Evolutionary conservation across 2,329 filamentous ascomycete species (phyloP).

Genomic region (Colletotrichum ledebouriae): DNA sequence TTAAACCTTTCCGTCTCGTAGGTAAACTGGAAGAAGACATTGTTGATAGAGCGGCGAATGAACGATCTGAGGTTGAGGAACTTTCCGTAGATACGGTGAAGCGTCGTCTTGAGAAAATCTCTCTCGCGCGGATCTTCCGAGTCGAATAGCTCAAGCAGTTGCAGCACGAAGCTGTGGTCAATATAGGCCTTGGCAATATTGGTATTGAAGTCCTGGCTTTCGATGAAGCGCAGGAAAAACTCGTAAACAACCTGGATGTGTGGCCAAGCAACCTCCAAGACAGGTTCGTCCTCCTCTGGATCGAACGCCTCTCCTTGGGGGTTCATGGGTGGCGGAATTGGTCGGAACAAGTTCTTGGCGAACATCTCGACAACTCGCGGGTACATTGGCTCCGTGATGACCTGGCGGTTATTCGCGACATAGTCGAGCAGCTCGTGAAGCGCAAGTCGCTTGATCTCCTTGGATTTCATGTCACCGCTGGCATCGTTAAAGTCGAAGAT

Average conservation of each 20-base stretch:
- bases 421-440: slow-evolving; percentile 97
- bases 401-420: slow-evolving; percentile 97
- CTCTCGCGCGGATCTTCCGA: slow-evolving; percentile 97
- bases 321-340: slow-evolving; percentile 96
- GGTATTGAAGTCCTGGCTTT: slow-evolving; percentile 99
- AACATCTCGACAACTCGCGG: slow-evolving; percentile 99
- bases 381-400: slow-evolving; percentile 99
- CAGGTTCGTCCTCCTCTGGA: slow-evolving; percentile 97
- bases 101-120: slow-evolving; percentile 97
- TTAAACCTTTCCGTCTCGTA: slow-evolving; percentile 99
- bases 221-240: slow-evolving; percentile 98
- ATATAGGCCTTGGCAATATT: slow-evolving; percentile 99
- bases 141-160: slow-evolving; percentile 97
- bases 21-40: slow-evolving; percentile 99
- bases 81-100: slow-evolving; percentile 98
- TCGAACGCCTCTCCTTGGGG: slow-evolving; percentile 98
- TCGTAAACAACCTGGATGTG: slow-evolving; percentile 99
- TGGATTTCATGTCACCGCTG: slow-evolving; percentile 98
- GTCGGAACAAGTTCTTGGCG: slow-evolving; percentile 96
- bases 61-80: slow-evolving; percentile 98
- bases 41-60: slow-evolving; percentile 98
- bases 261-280: slow-evolving; percentile 97
- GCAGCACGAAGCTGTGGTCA: slow-evolving; percentile 96
- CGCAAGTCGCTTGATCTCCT: slow-evolving; percentile 98
- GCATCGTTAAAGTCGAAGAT: slow-evolving; percentile 99